These are phyloP conservation scores for Nicotiana undulata DNA, from an alignment of 257 asterid species.

Conservation along the genomic window DNA sequence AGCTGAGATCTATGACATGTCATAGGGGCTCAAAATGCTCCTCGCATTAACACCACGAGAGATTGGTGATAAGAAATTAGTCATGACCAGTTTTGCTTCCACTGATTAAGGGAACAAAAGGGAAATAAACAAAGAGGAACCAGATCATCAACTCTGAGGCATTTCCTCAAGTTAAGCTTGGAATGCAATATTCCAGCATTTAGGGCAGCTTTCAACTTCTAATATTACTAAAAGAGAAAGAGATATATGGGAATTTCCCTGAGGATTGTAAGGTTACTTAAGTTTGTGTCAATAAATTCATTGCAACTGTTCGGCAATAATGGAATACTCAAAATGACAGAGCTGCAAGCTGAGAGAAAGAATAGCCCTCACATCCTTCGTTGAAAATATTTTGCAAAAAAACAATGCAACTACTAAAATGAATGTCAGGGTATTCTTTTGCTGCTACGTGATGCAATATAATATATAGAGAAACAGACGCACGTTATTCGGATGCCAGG, in stretches of 20 bases:
- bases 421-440: neutral
- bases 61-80: neutral
- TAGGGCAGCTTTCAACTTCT: neutral
- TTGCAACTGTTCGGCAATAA: neutral
- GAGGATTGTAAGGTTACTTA: neutral
- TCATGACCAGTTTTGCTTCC: neutral
- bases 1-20: neutral
- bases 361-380: neutral
- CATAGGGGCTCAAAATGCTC: neutral
- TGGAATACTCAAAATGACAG: neutral
- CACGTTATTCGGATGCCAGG: constrained; percentile 99
- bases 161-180: neutral
- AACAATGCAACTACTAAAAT: neutral
- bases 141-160: neutral
- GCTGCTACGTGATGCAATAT: neutral
- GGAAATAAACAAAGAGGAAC: neutral
- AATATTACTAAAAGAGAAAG: neutral
- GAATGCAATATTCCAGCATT: neutral
- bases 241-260: neutral
- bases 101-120: neutral
- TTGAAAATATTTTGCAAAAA: neutral
- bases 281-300: neutral
- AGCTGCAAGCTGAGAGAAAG: neutral
- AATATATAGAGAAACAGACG: constrained; percentile 20
- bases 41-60: neutral